Percentiles rank a stretch among this genome's conserved stretches.
Conservation (phyloP, 2,329 filamentous ascomycete genomes). For the Arthrobotrys megalospora region DNA sequence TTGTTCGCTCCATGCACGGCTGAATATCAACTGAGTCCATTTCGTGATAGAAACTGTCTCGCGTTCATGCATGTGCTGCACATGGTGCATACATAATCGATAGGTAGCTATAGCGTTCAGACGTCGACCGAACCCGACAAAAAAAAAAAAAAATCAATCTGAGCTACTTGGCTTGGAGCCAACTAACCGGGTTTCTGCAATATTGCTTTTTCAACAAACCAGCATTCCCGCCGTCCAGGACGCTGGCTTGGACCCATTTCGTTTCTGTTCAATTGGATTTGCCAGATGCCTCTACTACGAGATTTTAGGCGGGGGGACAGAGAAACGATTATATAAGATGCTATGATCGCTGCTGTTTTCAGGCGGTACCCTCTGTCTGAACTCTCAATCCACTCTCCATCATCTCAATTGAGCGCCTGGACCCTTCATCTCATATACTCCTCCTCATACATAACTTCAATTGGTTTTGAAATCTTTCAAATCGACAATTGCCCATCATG, state of each 20-base stretch:
- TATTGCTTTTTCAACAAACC: constrained; percentile 23
- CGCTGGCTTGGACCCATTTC: constrained; percentile 23
- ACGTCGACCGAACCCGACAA: constrained; percentile 11
- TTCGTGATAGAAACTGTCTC: constrained; percentile 29
- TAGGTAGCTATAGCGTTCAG: constrained; percentile 11
- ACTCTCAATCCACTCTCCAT: constrained; percentile 15
- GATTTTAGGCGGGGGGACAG: neutral
- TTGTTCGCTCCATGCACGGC: neutral
- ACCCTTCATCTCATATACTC: neutral
- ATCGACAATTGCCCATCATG: constrained; percentile 47
- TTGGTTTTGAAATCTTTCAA: constrained; percentile 19
- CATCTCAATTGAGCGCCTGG: constrained; percentile 24
- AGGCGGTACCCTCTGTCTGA: constrained; percentile 13
- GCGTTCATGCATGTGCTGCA: constrained; percentile 20
- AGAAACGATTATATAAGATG: constrained; percentile 34
- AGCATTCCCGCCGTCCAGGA: constrained; percentile 22
- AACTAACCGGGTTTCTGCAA: constrained; percentile 20
- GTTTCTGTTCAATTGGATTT: constrained; percentile 6
- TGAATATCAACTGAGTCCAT: constrained; percentile 25
- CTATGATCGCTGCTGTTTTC: constrained; percentile 22
- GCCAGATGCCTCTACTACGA: neutral
- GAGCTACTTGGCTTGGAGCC: constrained; percentile 10
- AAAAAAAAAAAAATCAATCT: neutral
- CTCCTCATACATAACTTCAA: constrained; percentile 4
- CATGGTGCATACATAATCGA: neutral